A percentile compares a stretch with the other conserved stretches of the same genome.
Evolutionary conservation across 768 basidiomycete species (phyloP).

Genomic region (Termitomyces sp.): DNA sequence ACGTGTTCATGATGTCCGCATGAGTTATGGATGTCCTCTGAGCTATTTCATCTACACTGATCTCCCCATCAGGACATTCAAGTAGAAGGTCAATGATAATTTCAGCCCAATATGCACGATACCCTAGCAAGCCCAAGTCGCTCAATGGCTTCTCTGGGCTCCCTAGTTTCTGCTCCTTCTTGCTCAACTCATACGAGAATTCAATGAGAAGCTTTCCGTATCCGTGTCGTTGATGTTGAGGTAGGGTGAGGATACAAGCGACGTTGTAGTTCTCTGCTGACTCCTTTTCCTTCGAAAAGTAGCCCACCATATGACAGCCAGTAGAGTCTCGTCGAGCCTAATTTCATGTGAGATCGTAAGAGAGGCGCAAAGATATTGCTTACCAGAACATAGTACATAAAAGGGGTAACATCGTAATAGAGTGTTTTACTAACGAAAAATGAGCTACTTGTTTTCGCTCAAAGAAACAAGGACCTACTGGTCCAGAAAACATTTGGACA

Average conservation of each 20-base stretch:
- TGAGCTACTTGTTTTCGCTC: conserved; percentile 14
- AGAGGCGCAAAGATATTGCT: conserved; percentile 11
- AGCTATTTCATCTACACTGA: conserved; percentile 96
- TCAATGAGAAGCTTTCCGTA: conserved; percentile 96
- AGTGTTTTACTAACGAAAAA: conserved; percentile 74
- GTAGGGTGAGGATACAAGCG: conserved; percentile 97
- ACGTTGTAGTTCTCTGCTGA: conserved; percentile 98
- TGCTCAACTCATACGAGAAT: conserved; percentile 96
- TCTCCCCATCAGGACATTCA: conserved; percentile 64
- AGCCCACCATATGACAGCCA: conserved; percentile 94
- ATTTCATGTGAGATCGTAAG: conserved; percentile 6
- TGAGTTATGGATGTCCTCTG: conserved; percentile 94
- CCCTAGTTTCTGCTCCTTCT: conserved; percentile 92
- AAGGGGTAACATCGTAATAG: conserved; percentile 99
- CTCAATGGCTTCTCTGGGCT: conserved; percentile 97
- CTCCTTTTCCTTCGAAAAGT: conserved; percentile 99
- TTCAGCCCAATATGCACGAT: conserved; percentile 97
- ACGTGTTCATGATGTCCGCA: conserved; percentile 98
- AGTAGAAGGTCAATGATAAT: conserved; percentile 89
- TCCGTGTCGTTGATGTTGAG: conserved; percentile 95
- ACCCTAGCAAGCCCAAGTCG: conserved; percentile 88
- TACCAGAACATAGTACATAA: conserved; percentile 99
- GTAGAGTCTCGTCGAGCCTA: conserved; percentile 80
- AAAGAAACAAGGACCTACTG: conserved; percentile 55
- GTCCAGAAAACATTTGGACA: conserved; percentile 98